Evolutionary conservation across 1,284 basidiomycete genomes (phyloP).

Genomic region (Inonotus obliquus): DNA sequence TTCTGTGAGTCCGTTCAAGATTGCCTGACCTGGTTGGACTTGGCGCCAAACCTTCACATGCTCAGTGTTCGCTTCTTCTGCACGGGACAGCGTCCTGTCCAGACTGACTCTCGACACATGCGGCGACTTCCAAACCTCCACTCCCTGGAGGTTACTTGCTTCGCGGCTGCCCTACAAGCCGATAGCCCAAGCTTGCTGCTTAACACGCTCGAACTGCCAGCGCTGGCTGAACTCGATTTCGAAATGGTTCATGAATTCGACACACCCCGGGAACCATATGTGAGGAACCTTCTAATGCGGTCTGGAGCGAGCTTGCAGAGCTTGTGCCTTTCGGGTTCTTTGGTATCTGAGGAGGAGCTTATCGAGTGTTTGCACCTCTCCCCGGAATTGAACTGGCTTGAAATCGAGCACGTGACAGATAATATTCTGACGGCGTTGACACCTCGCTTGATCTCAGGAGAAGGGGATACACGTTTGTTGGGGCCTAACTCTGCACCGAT

Average conservation of each 20-base stretch:
- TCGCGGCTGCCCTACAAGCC: background rate
- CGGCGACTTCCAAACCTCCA: background rate
- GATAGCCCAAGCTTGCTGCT: background rate
- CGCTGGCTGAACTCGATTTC: background rate
- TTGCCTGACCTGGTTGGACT: conserved; percentile 8
- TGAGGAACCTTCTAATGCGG: background rate
- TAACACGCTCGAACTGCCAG: conserved; percentile 2
- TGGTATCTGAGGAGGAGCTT: background rate
- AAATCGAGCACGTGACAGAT: background rate
- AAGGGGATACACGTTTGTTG: background rate
- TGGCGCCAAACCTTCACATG: conserved; percentile 1
- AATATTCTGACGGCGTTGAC: background rate
- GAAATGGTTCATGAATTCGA: background rate
- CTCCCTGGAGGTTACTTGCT: background rate
- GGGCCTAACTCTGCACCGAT: background rate
- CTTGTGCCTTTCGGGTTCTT: background rate
- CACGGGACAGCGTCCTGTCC: background rate
- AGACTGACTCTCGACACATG: background rate
- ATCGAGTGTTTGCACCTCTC: background rate
- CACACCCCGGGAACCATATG: background rate
- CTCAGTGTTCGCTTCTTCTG: conserved; percentile 4
- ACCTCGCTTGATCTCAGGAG: background rate
- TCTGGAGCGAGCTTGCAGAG: background rate
- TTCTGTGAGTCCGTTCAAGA: conserved; percentile 7
- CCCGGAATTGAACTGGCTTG: background rate